Base-by-base conservation (phyloP, 176 grass and related monocot genomes). In the Eragrostis curvula region DNA sequence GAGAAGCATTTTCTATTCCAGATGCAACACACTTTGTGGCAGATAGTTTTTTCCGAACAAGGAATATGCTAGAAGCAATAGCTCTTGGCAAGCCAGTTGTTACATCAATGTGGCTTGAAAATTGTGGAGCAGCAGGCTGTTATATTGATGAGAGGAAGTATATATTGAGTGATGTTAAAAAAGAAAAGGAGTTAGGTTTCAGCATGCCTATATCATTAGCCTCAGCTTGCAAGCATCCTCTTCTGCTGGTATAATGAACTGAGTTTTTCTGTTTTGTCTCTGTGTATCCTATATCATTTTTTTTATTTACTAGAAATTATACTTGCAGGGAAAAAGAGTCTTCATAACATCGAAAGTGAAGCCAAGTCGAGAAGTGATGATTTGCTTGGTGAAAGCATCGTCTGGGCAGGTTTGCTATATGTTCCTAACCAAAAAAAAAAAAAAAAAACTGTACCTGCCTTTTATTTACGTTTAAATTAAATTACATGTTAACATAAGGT, bases 51-150 rank as follows among this genome's bases (percentile, higher is more conserved):
- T 83, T 76, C 76, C 89, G 95, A 62, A 97, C 95, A 86, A 92
- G 57, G 90, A 94, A 97, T 67, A 92, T 97, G 88, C 85, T 97
- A 66, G 92, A 97, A 88, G 92, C 95, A 87, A 91, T 97, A 64
- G 68, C 95, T 60, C 63, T 88, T 42, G 95, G 95, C 83, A 97
- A 94, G 65, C 90, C 67, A 48, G 81, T 97, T 11, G 86, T 97
- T 68, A 94, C 88, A 50, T 81, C 88, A 27, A 82, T 80, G 80
- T 97, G 95, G 95, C 95, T 97, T 73, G 90, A 97, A 91, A 86
- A 77, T 53, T 97, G 95, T 58, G 77, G 89, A 74, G 84, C 87
- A 70, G 88, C 92, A 61, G 89, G 79, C 65, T 92, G 79, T 72
- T 97, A 83, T 66, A 75, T 97, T 81, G 88, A 92, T 80, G 95